Base-by-base conservation (phyloP, 306 rosid genomes). In the Fagus crenata region DNA sequence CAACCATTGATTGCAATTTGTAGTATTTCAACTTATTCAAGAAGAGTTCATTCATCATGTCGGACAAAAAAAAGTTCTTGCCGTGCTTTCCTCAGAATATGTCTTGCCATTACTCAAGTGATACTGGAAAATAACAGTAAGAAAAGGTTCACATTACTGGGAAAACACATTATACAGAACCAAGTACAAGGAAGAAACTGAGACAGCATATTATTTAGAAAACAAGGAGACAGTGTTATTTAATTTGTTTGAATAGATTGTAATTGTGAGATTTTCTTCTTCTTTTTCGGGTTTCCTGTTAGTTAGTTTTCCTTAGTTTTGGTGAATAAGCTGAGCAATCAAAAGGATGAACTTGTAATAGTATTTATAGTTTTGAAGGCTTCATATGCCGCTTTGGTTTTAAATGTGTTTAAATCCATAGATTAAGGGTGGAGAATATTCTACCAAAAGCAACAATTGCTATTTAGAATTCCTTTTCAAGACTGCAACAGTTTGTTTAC, bases 261-360 rank as follows among this genome's bases (percentile, higher is more conserved):
- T 75, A 89, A 79, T 84, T 73, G 84, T 84, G 86, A 86, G 86
- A 88, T 86, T 83, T 85, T 88, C 81, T 69, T 82, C 77, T 81
- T 83, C 81, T 17, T 46, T 77, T 84, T 6, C 33, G 74, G 83
- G 77, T 69, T 85, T 77, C 74, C 79, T 78, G 49, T 76, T 80
- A 78, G 49, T 86, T 82, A 75, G 84, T 79, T 76, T 81, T 76
- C 35, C 80, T 77, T 84, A 85, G 86, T 55, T 53, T 86, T 83
- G 77, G 77, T 69, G 70, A 87, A 86, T 86, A 90, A 89, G 77
- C 41, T 81, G 78, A 76, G 80, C 82, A 85, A 76, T 76, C 71
- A 70, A 75, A 81, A 81, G 81, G 77, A 64, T 85, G 89, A 75
- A 65, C 73, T 89, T 89, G 79, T 74, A 80, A 85, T 87, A 78